phyloP scores from a whole-genome alignment of 192 early-diverging fungal genomes.

The Mortierella antarctica region DNA sequence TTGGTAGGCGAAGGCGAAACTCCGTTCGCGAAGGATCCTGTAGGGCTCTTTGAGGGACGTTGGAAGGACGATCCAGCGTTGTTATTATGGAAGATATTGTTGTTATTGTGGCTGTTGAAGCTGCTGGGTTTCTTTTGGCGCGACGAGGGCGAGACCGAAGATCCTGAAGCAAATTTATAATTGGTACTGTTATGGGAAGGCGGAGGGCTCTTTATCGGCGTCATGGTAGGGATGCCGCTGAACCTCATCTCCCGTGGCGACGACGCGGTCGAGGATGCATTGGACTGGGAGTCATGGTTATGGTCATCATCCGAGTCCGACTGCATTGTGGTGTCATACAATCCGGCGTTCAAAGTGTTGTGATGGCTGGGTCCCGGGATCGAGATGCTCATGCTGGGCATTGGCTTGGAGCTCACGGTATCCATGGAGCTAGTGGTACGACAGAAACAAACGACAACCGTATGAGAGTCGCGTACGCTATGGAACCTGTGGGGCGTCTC shows the following conservation, averaged over 20 bases:
- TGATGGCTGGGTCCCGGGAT: conserved; percentile 35
- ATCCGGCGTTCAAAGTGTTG: conserved; percentile 16
- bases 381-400: conserved; percentile 45
- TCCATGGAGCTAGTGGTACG: conserved; percentile 28
- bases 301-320: conserved; percentile 49
- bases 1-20: conserved; percentile 37
- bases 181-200: conserved; percentile 15
- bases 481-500: not conserved
- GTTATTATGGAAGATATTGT: conserved; percentile 24
- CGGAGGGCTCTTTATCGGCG: conserved; percentile 47
- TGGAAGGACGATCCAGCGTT: not conserved
- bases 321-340: conserved; percentile 45
- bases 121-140: conserved; percentile 27
- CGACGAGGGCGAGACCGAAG: conserved; percentile 41
- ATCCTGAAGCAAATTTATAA: conserved; percentile 23
- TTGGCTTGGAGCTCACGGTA: conserved; percentile 48
- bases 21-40: conserved; percentile 23
- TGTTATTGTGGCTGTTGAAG: conserved; percentile 18
- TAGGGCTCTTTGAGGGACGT: conserved; percentile 19
- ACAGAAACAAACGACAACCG: not conserved
- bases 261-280: conserved; percentile 40
- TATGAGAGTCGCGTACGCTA: no score
- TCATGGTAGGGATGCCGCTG: conserved; percentile 47
- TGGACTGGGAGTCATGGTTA: conserved; percentile 29
- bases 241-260: conserved; percentile 50